Evolutionary conservation across 2,329 filamentous ascomycete species (phyloP).

Genomic region (Davidsoniella eucalypti): DNA sequence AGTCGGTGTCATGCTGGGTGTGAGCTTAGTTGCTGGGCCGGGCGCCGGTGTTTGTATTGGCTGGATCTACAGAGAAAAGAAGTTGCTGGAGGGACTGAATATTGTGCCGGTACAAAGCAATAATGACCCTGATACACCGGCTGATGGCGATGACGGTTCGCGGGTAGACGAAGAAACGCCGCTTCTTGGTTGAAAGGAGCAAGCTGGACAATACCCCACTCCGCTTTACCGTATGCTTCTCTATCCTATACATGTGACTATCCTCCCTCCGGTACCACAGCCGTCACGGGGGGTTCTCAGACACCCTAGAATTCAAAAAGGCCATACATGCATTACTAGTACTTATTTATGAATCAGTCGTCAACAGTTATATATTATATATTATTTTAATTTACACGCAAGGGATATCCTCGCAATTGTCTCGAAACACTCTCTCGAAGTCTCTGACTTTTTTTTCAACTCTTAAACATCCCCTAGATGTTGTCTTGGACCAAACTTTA

Average conservation of each 20-base stretch:
- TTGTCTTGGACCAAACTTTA: no score
- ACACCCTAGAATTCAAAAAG: no score
- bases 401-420: no score
- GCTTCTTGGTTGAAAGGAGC: conserved; percentile 17
- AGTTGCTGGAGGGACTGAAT: conserved; percentile 6
- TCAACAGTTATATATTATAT: no score
- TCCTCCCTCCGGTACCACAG: not conserved
- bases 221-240: not conserved
- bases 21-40: conserved; percentile 21
- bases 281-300: no score
- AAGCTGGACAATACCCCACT: no score
- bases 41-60: conserved; percentile 24
- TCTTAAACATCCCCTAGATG: no score
- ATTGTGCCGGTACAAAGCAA: not conserved
- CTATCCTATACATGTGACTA: not conserved
- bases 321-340: no score
- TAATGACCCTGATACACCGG: not conserved
- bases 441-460: no score
- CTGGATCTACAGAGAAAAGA: conserved; percentile 24
- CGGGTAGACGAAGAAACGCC: conserved; percentile 21
- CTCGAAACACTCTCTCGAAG: no score
- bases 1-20: conserved; percentile 19
- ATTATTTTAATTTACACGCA: no score
- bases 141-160: not conserved
- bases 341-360: no score